Evolutionary conservation across 371 early-diverging fungal genomes (phyloP), one percentile per base, ranked within the genome.

Genomic region (Lichtheimia ramosa): DNA sequence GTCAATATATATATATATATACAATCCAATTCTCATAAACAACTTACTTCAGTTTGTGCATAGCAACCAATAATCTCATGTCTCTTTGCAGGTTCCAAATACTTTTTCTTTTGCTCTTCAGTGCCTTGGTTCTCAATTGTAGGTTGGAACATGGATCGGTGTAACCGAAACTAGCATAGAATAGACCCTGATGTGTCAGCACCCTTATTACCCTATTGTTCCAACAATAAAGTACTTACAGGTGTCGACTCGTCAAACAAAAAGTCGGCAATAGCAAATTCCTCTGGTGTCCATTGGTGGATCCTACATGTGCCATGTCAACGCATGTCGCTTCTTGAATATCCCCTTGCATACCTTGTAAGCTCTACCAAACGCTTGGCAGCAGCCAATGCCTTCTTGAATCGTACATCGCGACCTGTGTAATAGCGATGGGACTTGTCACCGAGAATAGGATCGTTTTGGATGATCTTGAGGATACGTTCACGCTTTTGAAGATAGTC

Each of bases 21-120:
- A n/a, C n/a, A n/a, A n/a, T n/a, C n/a, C n/a, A n/a, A n/a, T n/a
- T n/a, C n/a, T n/a, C n/a, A 6, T 28, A 28, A 28, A 28, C 28
- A 27, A 3, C 21, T 48, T 72, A 74, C 74, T 65, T 81, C 91
- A 10, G 91, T 91, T 65, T 90, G 89, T 49, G 90, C 89, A 65
- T 89, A 91, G 66, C 90, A 90, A 13, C 90, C 90, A 58, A 92
- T 86, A 51, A 90, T 89, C 61, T 85, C 80, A 68, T 85, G 84
- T 24, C 75, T 66, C 27, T 69, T 66, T 18, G 90, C 90, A 3
- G 86, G 84, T 56, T 80, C 75, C 34, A 88, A 73, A 58, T 84
- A 90, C 40, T 74, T 40, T 56, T 77, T 73, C 52, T 82, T 68
- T 66, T 91, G 91, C 65, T 89, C 91, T 20, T 81, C 81, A 3